A percentile compares a stretch with the other conserved stretches of the same genome.
These are phyloP conservation scores for Pisolithus microcarpus DNA, from an alignment of 768 basidiomycete genomes.

Conservation along the genomic window DNA sequence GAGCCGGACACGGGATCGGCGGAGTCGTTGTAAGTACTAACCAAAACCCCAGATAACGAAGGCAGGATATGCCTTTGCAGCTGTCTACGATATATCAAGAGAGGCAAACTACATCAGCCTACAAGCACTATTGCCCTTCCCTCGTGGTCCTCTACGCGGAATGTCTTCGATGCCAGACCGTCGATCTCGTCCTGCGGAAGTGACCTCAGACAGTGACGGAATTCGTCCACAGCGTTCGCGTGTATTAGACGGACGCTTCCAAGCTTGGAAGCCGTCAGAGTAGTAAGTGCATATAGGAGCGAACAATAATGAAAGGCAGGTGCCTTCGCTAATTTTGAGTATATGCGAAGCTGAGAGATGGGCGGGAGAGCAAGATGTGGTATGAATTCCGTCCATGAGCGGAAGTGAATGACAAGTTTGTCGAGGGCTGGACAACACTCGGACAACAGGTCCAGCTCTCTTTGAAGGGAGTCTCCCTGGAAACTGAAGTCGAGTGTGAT, in stretches of 20 bases:
- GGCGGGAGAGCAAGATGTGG: conserved; percentile 18
- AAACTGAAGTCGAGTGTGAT: conserved; percentile 23
- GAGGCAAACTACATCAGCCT: too few relatives aligned
- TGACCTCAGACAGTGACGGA: conserved; percentile 7
- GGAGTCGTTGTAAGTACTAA: too few relatives aligned
- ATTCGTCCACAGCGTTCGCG: conserved; percentile 6
- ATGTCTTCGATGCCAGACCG: conserved; percentile 5
- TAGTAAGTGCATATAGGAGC: conserved; percentile 18
- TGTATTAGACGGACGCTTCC: conserved; percentile 17
- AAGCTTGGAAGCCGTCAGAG: conserved; percentile 16
- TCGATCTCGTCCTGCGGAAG: conserved; percentile 8
- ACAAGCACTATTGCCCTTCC: conserved; percentile 11
- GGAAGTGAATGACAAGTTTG: conserved; percentile 20
- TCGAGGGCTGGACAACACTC: conserved; percentile 19
- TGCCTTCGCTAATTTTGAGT: conserved; percentile 13
- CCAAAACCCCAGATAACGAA: too few relatives aligned
- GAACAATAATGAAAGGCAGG: conserved; percentile 10
- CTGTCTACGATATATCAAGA: too few relatives aligned
- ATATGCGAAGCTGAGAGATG: conserved; percentile 18
- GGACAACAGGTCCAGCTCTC: conserved; percentile 18
- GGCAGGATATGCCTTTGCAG: too few relatives aligned
- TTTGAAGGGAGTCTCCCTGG: conserved; percentile 17
- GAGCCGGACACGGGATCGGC: too few relatives aligned
- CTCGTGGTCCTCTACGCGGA: conserved; percentile 18
- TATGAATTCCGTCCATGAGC: conserved; percentile 18